Base-by-base conservation (phyloP, 192 early-diverging fungal genomes). In the Mortierella antarctica region DNA sequence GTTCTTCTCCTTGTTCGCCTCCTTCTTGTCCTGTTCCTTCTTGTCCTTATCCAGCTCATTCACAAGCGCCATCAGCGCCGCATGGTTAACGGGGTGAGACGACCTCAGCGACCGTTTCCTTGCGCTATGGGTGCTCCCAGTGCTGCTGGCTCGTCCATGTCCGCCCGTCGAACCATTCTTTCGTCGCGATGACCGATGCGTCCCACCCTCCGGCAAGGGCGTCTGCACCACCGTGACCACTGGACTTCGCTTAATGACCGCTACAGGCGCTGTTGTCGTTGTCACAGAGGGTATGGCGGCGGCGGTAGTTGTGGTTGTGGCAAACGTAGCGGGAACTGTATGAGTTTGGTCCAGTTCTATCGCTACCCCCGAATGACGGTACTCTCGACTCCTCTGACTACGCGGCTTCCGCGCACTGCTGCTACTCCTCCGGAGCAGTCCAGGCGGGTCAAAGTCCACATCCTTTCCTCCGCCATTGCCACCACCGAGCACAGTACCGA, bases 31-130 rank as follows among this genome's bases (percentile, higher is more conserved):
- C 40, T 73, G 56, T 6, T 54, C 53, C 39, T 75, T 75, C 61
- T 76, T 69, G 20, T 79, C 64, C 31, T 69, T 70, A n/a, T 79
- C 76, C 56, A 79, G 7, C 9, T 79, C 76, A 45, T 79, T 79
- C 10, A 79, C 76, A 5, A 79, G 58, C 17, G 76, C 76, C 76
- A 71, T 71, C 17, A 79, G 40, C 4, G 76, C 76, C 3, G 68
- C 57, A 56, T 67, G 76, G 20, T 79, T 79, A 14, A 71, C 40
- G 7, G 76, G 76, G 46, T 79, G 58, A 6, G 76, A 71, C 9
- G 69, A 79, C 17, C 76, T 55, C 12, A 79, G 45, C 0, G 76
- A 79, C 11, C 76, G 76, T 62, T 71, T 79, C 42, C 69, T 53
- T 13, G 57, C 52, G 62, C 63, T 71, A 17, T 58, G 45, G 57